Evolutionary conservation across 2,329 filamentous ascomycete species (phyloP).

Genomic region (Phialemoniopsis sp.): DNA sequence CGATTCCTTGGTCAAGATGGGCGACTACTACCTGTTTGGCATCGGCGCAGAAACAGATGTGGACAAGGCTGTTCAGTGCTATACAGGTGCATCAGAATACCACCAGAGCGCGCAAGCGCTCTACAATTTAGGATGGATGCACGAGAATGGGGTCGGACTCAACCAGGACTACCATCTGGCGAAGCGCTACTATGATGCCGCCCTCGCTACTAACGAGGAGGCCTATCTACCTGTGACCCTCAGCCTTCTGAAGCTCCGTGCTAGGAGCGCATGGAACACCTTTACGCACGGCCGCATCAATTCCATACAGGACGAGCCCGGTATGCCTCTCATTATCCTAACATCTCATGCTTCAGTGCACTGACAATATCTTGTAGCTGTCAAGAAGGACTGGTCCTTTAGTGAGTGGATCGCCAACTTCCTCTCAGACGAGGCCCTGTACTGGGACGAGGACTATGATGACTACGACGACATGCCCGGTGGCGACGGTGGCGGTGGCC

Average conservation of each 20-base stretch:
- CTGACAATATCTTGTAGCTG: slow-evolving; percentile 40
- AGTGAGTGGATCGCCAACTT: slow-evolving; percentile 87
- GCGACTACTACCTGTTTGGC: slow-evolving; percentile 90
- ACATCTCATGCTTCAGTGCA: no score
- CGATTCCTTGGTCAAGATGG: slow-evolving; percentile 95
- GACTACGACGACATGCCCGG: slow-evolving; percentile 55
- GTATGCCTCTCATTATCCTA: slow-evolving; percentile 52
- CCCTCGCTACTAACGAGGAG: slow-evolving; percentile 85
- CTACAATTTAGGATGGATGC: slow-evolving; percentile 99
- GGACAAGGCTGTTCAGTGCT: slow-evolving; percentile 89
- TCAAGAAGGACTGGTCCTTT: slow-evolving; percentile 70
- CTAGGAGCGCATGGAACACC: slow-evolving; percentile 91
- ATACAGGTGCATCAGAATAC: slow-evolving; percentile 86
- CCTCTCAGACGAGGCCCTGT: slow-evolving; percentile 63
- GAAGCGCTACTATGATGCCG: slow-evolving; percentile 92
- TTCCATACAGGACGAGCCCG: slow-evolving; percentile 83
- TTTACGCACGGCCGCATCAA: slow-evolving; percentile 88
- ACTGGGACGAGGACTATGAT: slow-evolving; percentile 59
- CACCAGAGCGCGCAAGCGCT: slow-evolving; percentile 91
- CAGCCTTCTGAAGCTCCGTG: slow-evolving; percentile 77
- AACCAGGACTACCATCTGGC: slow-evolving; percentile 96
- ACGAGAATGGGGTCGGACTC: slow-evolving; percentile 91
- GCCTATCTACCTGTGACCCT: slow-evolving; percentile 91
- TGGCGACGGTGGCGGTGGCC: slow-evolving; percentile 53
- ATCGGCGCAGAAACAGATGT: slow-evolving; percentile 68